A percentile compares a stretch with the other conserved stretches of the same genome.
Evolutionary conservation across 345 rosid species (phyloP).

Genomic region (Theobroma cacao): DNA sequence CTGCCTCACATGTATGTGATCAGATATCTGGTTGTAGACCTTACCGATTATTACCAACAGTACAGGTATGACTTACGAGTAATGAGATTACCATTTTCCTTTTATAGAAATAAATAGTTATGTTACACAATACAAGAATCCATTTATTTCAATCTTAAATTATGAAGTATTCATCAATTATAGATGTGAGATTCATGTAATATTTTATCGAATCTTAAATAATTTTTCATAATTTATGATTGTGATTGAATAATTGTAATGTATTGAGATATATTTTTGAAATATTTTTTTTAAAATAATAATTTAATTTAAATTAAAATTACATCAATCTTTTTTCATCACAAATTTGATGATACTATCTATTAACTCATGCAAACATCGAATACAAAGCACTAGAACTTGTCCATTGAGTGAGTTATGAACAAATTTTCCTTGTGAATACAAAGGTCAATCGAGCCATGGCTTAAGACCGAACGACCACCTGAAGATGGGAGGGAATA

Average conservation of each 20-base stretch:
- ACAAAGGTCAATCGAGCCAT: slow-evolving; percentile 60
- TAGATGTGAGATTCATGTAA: no score
- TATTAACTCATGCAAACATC: no score
- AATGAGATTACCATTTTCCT: neutral
- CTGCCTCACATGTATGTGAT: slow-evolving; percentile 67
- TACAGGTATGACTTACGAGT: no score
- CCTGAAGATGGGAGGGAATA: slow-evolving; percentile 47
- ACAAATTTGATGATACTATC: neutral
- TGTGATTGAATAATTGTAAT: no score
- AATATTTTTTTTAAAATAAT: no score
- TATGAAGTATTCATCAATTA: no score
- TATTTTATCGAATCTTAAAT: no score
- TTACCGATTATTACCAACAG: slow-evolving; percentile 65
- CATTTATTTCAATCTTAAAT: neutral
- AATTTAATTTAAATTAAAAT: neutral
- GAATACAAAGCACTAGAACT: neutral
- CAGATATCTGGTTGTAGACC: slow-evolving; percentile 63
- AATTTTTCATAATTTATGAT: no score
- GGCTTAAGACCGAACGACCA: slow-evolving; percentile 49
- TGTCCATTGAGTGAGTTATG: neutral
- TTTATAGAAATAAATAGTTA: no score
- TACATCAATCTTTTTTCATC: no score
- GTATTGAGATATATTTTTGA: no score
- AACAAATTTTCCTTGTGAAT: neutral
- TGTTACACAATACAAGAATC: neutral